Evolutionary conservation across 129 eudicot genomes (phyloP), one percentile per base, ranked within the genome.

Genomic region (Flaveria ramosissima): DNA sequence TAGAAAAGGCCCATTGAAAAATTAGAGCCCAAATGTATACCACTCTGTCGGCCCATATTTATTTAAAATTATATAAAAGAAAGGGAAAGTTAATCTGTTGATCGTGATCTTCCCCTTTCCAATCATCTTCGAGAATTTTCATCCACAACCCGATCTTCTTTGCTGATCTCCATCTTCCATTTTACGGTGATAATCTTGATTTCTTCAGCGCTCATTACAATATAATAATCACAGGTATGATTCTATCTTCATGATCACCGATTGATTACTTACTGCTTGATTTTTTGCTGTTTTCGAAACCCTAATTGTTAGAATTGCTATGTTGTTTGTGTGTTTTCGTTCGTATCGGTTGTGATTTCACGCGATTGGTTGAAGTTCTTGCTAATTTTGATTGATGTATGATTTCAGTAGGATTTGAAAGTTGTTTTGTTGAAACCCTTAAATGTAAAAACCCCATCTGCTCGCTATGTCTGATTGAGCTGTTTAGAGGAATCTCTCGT

Each of bases 331-430:
- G 68, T 26, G 9, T 27, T 26, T 62, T 13, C 1, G 43, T 14
- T 14, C 20, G 21, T 27, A 13, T 26, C 12, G 43, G 7, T 16
- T 1, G 1, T 19, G 42, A 27, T 62, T 30, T 27, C 7, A 62
- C 20, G 21, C 68, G 68, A 26, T 70, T 71, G 16, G 8, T 56
- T 3, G 48, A 12, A 14, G 2, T 26, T 24, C 13, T 4, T 68
- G 6, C 4, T 11, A 78, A 13, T 21, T 48, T 26, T 12, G 61
- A 16, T 27, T 60, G 4, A 9, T 60, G 27, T 78, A 5, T 46
- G 32, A 26, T 68, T 51, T 42, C 69, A 12, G 60, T 59, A 19
- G 53, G 71, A 71, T 46, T 78, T 60, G 52, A 32, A 78, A 46
- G 8, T 23, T 16, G 13, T 23, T 9, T 30, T 1, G 32, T 48